phyloP scores from a whole-genome alignment of 345 rosid species.

The Syzygium jambos region DNA sequence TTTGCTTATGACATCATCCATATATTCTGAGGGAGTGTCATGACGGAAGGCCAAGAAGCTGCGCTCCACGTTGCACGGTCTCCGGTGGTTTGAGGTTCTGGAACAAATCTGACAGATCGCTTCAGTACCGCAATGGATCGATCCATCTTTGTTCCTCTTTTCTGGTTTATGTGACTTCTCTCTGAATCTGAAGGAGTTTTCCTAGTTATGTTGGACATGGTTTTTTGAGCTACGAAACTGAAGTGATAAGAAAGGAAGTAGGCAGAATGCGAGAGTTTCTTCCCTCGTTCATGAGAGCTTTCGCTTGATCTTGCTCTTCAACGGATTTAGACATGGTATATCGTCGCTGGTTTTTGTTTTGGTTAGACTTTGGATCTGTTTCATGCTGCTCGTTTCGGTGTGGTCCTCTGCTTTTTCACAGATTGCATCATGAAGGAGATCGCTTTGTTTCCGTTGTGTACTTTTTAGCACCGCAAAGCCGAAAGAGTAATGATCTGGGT shows the following conservation, averaged over 20 bases:
- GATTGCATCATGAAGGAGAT: neutral
- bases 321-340: neutral
- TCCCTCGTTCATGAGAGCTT: neutral
- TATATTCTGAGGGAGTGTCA: constrained; percentile 49
- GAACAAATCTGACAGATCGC: neutral
- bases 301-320: neutral
- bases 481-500: neutral
- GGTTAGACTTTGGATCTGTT: neutral
- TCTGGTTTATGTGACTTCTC: neutral
- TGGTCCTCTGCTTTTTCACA: neutral
- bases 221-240: neutral
- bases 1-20: constrained; percentile 96
- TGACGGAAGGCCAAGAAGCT: neutral
- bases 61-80: neutral
- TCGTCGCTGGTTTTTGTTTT: neutral
- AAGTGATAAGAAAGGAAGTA: neutral
- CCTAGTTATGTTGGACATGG: neutral
- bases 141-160: neutral
- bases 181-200: neutral
- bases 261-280: neutral
- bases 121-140: neutral
- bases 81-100: neutral
- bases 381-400: neutral
- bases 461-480: neutral
- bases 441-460: neutral